Conservation (phyloP, 176 grass and related monocot genomes). For the Pontederia paniculata region DNA sequence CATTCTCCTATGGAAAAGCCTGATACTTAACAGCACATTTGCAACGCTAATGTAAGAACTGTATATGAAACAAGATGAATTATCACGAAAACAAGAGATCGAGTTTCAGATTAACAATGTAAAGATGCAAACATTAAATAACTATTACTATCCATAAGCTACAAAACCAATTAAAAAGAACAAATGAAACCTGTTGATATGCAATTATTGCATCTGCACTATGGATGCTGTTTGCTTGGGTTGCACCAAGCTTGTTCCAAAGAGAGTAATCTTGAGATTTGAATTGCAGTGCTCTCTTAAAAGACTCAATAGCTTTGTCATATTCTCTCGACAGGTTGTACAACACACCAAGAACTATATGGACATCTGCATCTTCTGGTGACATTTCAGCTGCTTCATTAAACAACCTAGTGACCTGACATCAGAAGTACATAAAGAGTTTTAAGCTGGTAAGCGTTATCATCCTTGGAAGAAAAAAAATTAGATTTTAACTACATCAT, state of each 20-base stretch:
- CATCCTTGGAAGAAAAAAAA: too few species aligned
- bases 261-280: conserved; percentile 93
- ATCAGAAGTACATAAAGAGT: not conserved
- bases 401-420: conserved; percentile 86
- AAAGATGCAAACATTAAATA: too few species aligned
- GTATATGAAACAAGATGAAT: too few species aligned
- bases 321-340: conserved; percentile 99
- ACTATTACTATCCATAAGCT: too few species aligned
- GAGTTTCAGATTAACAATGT: too few species aligned
- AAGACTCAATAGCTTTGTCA: conserved; percentile 88
- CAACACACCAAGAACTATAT: conserved; percentile 91
- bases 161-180: too few species aligned
- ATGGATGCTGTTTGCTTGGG: conserved; percentile 94
- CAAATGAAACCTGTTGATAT: conserved; percentile 49
- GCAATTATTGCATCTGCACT: conserved; percentile 90
- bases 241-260: conserved; percentile 99
- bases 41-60: not conserved
- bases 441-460: not conserved
- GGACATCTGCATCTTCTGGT: conserved; percentile 93
- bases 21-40: not conserved
- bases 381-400: conserved; percentile 89
- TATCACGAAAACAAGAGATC: too few species aligned
- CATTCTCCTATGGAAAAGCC: too few species aligned
- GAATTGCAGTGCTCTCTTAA: conserved; percentile 73
- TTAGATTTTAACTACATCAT: too few species aligned